These are phyloP conservation scores for Pseudohalonectria lignicola DNA, from an alignment of 2,329 filamentous ascomycete species.

Conservation along the genomic window DNA sequence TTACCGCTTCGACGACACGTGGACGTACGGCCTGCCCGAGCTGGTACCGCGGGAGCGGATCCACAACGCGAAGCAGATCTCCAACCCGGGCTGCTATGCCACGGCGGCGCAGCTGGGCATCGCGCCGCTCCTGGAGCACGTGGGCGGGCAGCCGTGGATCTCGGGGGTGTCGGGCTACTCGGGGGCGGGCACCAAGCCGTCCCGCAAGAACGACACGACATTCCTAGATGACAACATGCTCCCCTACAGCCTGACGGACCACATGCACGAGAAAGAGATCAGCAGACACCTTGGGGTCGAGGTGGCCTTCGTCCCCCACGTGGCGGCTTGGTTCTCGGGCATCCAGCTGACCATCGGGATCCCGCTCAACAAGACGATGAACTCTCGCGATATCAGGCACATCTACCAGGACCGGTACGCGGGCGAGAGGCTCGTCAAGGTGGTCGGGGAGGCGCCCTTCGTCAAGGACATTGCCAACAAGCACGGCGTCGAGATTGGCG, in stretches of 20 bases:
- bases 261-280: slow-evolving; percentile 92
- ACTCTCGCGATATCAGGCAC: slow-evolving; percentile 81
- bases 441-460: slow-evolving; percentile 74
- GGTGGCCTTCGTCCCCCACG: slow-evolving; percentile 85
- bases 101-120: slow-evolving; percentile 88
- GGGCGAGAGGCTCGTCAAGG: slow-evolving; percentile 89
- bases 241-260: slow-evolving; percentile 82
- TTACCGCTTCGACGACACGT: slow-evolving; percentile 75
- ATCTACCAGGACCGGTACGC: slow-evolving; percentile 95
- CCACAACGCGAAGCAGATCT: slow-evolving; percentile 67
- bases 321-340: slow-evolving; percentile 94
- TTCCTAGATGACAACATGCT: slow-evolving; percentile 80
- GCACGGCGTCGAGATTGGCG: slow-evolving; percentile 89
- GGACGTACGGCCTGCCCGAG: slow-evolving; percentile 89
- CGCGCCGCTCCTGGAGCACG: slow-evolving; percentile 63
- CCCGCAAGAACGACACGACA: slow-evolving; percentile 83
- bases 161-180: slow-evolving; percentile 94
- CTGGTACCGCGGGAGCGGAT: slow-evolving; percentile 68
- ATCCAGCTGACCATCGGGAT: slow-evolving; percentile 89
- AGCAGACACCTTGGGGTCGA: slow-evolving; percentile 58
- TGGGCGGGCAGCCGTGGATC: slow-evolving; percentile 68
- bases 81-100: slow-evolving; percentile 92
- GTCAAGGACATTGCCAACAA: slow-evolving; percentile 78
- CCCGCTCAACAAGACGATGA: slow-evolving; percentile 77
- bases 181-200: slow-evolving; percentile 88